Evolutionary conservation across 352 stramenopile species (phyloP), one percentile per base, ranked within the genome.

Genomic region (Pythium grandisporangium): DNA sequence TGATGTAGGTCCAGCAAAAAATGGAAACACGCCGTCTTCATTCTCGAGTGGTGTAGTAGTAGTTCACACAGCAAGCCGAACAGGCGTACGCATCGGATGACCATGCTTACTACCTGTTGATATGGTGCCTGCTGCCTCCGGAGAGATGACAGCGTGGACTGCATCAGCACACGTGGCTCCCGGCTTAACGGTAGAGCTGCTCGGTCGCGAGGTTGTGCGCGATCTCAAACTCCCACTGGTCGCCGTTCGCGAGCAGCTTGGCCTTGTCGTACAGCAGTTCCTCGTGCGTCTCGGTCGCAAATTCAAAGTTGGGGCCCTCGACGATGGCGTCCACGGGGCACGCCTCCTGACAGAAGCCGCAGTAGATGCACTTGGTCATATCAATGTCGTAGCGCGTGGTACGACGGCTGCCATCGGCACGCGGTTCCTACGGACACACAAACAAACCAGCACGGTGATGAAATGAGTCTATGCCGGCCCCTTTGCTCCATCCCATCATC

Each of bases 301-400:
- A 99, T 70, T 99, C 97, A 67, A 98, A 99, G 80, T 99, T 99
- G 19, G 97, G 97, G 47, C 96, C 96, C 67, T 99, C 97, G 26
- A 99, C 97, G 55, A 99, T 99, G 39, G 97, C 97, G 69, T 99
- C 97, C 17, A 99, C 96, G 1, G 96, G 96, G 55, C 96, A 99
- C 2, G 95, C 95, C 48, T 93, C 82, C 60, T 96, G 84, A 66
- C 90, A 97, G 67, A 96, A 97, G 33, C 90, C 96, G 63, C 96
- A 99, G 79, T 98, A 99, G 67, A 99, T 99, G 70, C 96, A 99
- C 77, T 99, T 99, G 56, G 96, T 99, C 96, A 99, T 99, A 73
- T 99, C 97, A 63, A 99, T 99, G 70, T 99, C 96, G 74, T 99
- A 99, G 43, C 95, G 85, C 12, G 96, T 99, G n/a, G 97, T 99